Base-by-base conservation (phyloP, 2,329 filamentous ascomycete genomes). In the Alternaria gaisen region DNA sequence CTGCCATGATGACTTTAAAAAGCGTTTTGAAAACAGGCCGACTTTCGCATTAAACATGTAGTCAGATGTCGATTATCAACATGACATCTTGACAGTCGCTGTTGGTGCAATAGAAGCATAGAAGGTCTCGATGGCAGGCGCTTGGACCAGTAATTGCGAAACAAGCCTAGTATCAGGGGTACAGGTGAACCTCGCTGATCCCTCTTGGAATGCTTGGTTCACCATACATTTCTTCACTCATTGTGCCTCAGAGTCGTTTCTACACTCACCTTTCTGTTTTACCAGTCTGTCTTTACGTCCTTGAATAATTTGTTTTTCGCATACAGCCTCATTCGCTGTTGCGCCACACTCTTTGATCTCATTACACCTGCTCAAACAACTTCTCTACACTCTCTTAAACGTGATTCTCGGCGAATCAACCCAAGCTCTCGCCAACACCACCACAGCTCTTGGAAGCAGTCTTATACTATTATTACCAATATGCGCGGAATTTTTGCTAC, bases 401-500 rank as follows among this genome's bases (percentile, higher is more conserved):
- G 46, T 63, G 50, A 59, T 50, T 65, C 66, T 72, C 70, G 68
- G 65, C 69, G 63, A 63, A 56, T 67, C 62, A 59, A 66, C 61
- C 60, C 64, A 71, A 72, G 66, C 64, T 63, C 66, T 61, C 65
- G 64, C 72, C 65, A 73, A 72, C 61, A 60, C 65, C 56, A 56
- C 60, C 44, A 64, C 62, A 53, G 63, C 66, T 73, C 68, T 73
- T 72, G 63, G 66, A 66, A 58, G 50, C 58, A 61, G 57, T 68
- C 66, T 72, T 70, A 63, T 57, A 53, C 38, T 44, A 51, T 53
- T 65, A 53, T 42, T 60, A 72, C 72, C 79, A 84, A 66, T 65
- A 90, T 89, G 87, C 87, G 75, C 81, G 80, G 80, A 77, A 73
- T 85, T 79, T 69, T 80, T 61, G 63, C 83, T 72, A 80, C 81